phyloP scores from a whole-genome alignment of 164 flowering plant genomes.

The Tetrastigma voinierianum region DNA sequence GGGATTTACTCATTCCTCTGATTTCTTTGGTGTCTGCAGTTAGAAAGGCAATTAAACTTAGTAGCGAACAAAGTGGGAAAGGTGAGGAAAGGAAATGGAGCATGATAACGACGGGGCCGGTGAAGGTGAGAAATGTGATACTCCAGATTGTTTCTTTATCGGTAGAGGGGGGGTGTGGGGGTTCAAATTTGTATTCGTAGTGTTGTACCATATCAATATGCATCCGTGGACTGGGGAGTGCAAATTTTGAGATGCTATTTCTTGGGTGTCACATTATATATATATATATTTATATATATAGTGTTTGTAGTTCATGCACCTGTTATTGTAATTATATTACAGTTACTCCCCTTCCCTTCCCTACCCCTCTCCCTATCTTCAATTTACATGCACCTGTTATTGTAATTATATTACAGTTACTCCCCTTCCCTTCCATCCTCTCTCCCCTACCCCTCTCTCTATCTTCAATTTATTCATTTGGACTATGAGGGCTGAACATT shows the following conservation, averaged over 20 bases:
- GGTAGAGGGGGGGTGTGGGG: too few relatives aligned
- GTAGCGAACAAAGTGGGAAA: slow-evolving; percentile 12
- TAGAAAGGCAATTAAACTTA: slow-evolving; percentile 31
- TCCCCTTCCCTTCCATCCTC: neutral
- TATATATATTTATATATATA: too few relatives aligned
- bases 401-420: slow-evolving; percentile 5
- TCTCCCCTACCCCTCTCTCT: too few relatives aligned
- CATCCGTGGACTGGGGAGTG: slow-evolving; percentile 15
- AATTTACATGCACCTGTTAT: slow-evolving; percentile 7
- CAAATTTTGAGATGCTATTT: slow-evolving; percentile 30
- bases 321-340: slow-evolving; percentile 9
- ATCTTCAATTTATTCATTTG: too few relatives aligned
- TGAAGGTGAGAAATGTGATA: too few relatives aligned
- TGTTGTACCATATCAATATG: slow-evolving; percentile 32
- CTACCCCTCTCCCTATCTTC: neutral
- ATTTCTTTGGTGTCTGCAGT: slow-evolving; percentile 17
- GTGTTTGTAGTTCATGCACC: slow-evolving; percentile 15
- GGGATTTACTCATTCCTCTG: neutral
- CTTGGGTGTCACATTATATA: slow-evolving; percentile 11
- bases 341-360: neutral
- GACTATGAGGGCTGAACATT: too few relatives aligned
- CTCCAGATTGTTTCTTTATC: neutral
- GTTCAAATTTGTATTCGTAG: slow-evolving; percentile 22
- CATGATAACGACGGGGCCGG: slow-evolving; percentile 2
- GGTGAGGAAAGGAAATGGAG: neutral